Evolutionary conservation across 441 rosid species (phyloP).

Genomic region (Populus tomentosa): DNA sequence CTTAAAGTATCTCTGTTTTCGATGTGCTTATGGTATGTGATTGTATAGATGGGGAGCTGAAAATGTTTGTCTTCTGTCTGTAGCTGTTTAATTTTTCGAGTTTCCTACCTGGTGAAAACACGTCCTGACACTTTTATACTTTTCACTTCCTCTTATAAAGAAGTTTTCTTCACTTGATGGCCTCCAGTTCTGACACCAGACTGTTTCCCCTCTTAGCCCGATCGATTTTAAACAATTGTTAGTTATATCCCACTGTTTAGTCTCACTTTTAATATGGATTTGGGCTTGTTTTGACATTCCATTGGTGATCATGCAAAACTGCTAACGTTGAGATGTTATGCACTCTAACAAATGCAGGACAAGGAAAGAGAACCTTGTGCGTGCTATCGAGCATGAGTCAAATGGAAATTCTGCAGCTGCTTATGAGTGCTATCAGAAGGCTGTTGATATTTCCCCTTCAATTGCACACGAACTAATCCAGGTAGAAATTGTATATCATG

Average conservation of each 20-base stretch:
- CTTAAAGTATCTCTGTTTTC: neutral
- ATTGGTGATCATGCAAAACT: neutral
- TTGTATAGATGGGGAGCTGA: neutral
- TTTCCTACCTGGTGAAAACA: neutral
- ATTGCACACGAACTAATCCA: conserved; percentile 81
- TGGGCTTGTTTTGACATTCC: conserved; percentile 1
- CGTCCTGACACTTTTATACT: neutral
- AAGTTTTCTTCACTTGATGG: neutral
- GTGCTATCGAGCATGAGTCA: conserved; percentile 83
- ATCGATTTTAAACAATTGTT: neutral
- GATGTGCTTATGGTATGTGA: neutral
- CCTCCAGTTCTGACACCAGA: neutral
- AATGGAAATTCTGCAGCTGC: conserved; percentile 81
- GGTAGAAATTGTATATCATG: conserved; percentile 35
- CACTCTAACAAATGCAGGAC: conserved; percentile 38
- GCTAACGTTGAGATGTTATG: conserved; percentile 1
- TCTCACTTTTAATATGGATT: neutral
- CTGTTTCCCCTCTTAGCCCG: conserved; percentile 7
- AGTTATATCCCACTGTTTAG: neutral
- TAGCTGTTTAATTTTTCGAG: neutral
- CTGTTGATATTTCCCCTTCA: conserved; percentile 89
- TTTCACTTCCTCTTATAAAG: neutral
- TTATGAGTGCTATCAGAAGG: conserved; percentile 90
- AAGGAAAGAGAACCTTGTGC: conserved; percentile 83
- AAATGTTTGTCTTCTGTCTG: neutral